Evolutionary conservation across 106 monocot genomes (phyloP).

Genomic region (Allium fistulosum): DNA sequence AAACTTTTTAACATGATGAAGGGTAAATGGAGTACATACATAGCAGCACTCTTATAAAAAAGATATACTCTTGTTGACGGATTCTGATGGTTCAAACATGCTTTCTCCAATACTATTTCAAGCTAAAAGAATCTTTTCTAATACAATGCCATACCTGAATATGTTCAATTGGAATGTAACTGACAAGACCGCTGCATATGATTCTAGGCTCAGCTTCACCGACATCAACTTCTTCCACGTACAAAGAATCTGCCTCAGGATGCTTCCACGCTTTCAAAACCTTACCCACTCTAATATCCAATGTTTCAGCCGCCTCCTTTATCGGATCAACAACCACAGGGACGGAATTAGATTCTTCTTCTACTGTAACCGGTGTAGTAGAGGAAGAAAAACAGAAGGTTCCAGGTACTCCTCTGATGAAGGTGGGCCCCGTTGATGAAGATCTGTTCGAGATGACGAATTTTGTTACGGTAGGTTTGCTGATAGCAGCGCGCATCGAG

Average conservation of each 20-base stretch:
- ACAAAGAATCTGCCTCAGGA: slow-evolving; percentile 88
- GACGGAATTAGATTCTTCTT: background rate
- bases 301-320: slow-evolving; percentile 39
- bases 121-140: too few species aligned
- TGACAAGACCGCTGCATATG: slow-evolving; percentile 94
- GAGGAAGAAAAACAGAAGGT: background rate
- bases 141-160: slow-evolving; percentile 29
- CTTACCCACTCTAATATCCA: slow-evolving; percentile 77
- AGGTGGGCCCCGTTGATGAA: background rate
- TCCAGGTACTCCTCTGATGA: background rate
- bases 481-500: background rate
- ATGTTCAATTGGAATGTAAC: slow-evolving; percentile 51
- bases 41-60: too few species aligned
- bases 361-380: background rate
- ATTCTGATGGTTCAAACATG: too few species aligned
- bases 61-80: too few species aligned
- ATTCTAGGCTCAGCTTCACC: slow-evolving; percentile 76
- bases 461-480: too few species aligned
- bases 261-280: slow-evolving; percentile 66
- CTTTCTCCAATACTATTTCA: too few species aligned
- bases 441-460: background rate
- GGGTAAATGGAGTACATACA: too few species aligned
- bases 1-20: too few species aligned
- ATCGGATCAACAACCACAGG: slow-evolving; percentile 14
- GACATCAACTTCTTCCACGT: slow-evolving; percentile 87